These are phyloP conservation scores for Tylopilus vinaceipallidus DNA, from an alignment of 768 basidiomycete genomes.

Conservation along the genomic window DNA sequence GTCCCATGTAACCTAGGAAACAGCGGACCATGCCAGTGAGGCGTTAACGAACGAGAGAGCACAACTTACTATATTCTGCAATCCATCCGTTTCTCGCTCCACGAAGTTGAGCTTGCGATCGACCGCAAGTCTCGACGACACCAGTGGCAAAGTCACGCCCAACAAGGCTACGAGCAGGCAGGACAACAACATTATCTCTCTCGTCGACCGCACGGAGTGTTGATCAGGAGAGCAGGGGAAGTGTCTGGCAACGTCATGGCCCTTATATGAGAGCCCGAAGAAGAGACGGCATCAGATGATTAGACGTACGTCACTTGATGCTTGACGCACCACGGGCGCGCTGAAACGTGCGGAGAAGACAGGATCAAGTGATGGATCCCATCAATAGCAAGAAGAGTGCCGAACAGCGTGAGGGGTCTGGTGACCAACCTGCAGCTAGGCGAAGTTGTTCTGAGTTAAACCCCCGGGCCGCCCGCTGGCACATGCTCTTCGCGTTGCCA, in stretches of 20 bases:
- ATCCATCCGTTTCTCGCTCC: slow-evolving; percentile 10
- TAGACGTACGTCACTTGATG: neutral
- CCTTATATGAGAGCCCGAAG: neutral
- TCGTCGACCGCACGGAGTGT: neutral
- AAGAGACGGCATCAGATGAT: neutral
- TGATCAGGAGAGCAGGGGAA: neutral
- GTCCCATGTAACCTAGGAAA: slow-evolving; percentile 53
- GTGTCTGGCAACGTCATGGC: neutral
- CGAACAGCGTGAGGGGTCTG: neutral
- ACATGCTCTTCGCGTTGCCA: neutral
- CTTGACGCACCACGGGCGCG: neutral
- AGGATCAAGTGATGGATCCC: neutral
- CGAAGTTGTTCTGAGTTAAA: neutral
- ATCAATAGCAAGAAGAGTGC: neutral
- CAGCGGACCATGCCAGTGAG: neutral
- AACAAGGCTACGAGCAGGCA: slow-evolving; percentile 13
- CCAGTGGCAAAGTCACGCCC: slow-evolving; percentile 7
- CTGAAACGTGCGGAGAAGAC: neutral
- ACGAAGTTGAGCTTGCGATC: slow-evolving; percentile 16
- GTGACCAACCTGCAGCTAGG: neutral
- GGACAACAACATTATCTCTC: slow-evolving; percentile 10
- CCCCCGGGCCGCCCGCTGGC: neutral
- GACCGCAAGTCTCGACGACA: slow-evolving; percentile 4
- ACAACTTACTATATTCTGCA: slow-evolving; percentile 18
- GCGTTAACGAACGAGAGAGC: neutral